Evolutionary conservation across 2,329 filamentous ascomycete genomes (phyloP), one percentile per base, ranked within the genome.

Genomic region (Colletotrichum sp.): DNA sequence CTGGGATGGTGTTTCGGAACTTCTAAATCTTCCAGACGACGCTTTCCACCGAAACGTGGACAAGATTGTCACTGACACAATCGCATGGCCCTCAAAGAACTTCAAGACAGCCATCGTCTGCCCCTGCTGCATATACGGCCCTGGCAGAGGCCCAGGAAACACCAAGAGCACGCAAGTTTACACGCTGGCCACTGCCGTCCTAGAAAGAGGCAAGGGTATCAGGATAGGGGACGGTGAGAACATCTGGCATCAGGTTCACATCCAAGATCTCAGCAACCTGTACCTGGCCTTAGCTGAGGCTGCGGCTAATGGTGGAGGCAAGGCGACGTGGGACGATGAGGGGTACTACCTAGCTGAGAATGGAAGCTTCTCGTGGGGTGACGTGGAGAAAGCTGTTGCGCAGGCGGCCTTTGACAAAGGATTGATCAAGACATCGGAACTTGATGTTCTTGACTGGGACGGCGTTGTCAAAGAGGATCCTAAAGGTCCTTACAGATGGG

Each of bases 151-250:
- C 44, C 15, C 26, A 0, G 55, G 22, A 30, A 59, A 59, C 13
- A 59, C 22, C 3, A 26, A 30, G 3, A 59, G 55, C 55, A 1
- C 1, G 0, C 26, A 59, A 8, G 55, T 59, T 0, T 59, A 30
- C 26, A 16, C 55, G 1, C 26, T 30, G 0, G 22, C 24, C n/a
- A 26, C 26, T 1, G 16, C 24, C 0, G 26, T 59, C 0, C 2
- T 28, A 4, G 2, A 26, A 16, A 18, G 55, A n/a, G 55, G 24
- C 0, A 28, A 26, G 8, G 26, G 55, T 1, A 9, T 59, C 6
- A 59, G 16, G 1, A 30, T 59, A 1, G 55, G 26, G 1, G 55
- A 59, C 3, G 55, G 55, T 2, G 24, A 59, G 0, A 59, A 59
- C 4, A 28, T 30, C 9, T 59, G 55, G 26, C 55, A 59, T 12